A percentile compares a stretch with the other conserved stretches of the same genome.
phyloP scores from a whole-genome alignment of 1,139 yeast genomes.

The Sugiyamaella castrensis region DNA sequence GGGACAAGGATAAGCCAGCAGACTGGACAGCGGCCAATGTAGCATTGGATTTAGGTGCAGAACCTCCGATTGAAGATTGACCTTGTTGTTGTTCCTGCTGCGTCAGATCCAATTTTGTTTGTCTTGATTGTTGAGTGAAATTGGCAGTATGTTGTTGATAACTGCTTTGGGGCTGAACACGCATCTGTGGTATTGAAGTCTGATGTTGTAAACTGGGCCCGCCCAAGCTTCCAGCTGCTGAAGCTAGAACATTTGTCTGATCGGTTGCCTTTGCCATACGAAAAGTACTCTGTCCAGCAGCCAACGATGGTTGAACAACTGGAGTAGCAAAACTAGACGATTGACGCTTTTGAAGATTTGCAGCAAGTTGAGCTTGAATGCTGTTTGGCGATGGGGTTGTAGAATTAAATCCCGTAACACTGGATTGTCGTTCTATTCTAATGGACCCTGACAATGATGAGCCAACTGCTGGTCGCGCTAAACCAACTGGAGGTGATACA shows the following conservation, averaged over 20 bases:
- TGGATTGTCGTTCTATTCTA: conserved; percentile 2
- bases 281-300: conserved; percentile 29
- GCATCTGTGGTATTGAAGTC: conserved; percentile 28
- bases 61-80: not conserved
- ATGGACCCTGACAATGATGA: conserved; percentile 10
- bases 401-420: conserved; percentile 8
- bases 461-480: not conserved
- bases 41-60: conserved; percentile 5
- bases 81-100: not conserved
- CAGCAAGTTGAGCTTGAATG: conserved; percentile 26
- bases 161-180: conserved; percentile 20
- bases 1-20: conserved; percentile 30
- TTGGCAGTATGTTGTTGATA: too few species aligned
- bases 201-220: conserved; percentile 19
- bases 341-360: conserved; percentile 20
- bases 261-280: conserved; percentile 20
- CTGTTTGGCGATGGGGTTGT: conserved; percentile 24
- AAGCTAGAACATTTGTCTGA: conserved; percentile 2
- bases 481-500: not conserved
- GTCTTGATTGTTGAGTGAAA: too few species aligned
- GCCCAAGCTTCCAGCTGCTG: conserved; percentile 5
- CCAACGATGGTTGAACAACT: conserved; percentile 24
- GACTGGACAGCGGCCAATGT: conserved; percentile 19
- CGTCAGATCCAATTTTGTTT: too few species aligned
- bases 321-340: conserved; percentile 10